Base-by-base conservation (phyloP, 306 rosid species). In the Cercis canadensis region DNA sequence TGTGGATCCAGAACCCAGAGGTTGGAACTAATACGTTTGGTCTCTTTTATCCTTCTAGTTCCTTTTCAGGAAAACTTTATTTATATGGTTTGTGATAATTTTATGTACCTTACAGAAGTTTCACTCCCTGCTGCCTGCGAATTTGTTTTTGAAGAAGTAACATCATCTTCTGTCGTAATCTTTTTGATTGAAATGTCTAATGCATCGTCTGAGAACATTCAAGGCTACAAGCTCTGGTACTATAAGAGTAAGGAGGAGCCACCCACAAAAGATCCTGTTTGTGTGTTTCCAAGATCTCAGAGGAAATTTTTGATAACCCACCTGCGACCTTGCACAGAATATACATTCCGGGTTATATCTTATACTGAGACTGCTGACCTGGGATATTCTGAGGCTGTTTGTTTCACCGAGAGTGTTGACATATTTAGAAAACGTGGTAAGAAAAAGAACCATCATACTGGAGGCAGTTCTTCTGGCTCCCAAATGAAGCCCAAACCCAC, bases 91-190 rank as follows among this genome's bases (percentile, higher is more conserved):
- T 66, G 69, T 66, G 74, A 53, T 69, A 50, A 41, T 40, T 58
- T 74, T 62, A 65, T 65, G 19, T 31, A 39, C 31, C 59, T 51
- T 34, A 72, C 85, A 94, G 98, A 84, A 80, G 98, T 83, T 72
- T 90, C 97, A 37, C 92, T 90, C 76, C 96, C 98, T 80, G 93
- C 98, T 62, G 92, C 98, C 65, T 94, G 98, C 97, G 90, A 90
- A 86, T 94, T 94, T 83, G 76, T 94, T 76, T 94, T 94, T 64
- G 97, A 94, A 87, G 96, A 88, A 82, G 85, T 87, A 52, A 61
- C 94, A 75, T 61, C 88, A 55, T 84, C 96, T 21, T 87, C 92
- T 2, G 92, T 89, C 41, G 85, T 79, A 72, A 94, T 94, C 34
- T 83, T 94, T 58, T 82, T 94, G 64, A 79, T 90, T 45, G 96